Percentiles rank a stretch among this genome's conserved stretches.
Conservation (phyloP, 1,139 yeast species). For the Taphrina wiesneri region DNA sequence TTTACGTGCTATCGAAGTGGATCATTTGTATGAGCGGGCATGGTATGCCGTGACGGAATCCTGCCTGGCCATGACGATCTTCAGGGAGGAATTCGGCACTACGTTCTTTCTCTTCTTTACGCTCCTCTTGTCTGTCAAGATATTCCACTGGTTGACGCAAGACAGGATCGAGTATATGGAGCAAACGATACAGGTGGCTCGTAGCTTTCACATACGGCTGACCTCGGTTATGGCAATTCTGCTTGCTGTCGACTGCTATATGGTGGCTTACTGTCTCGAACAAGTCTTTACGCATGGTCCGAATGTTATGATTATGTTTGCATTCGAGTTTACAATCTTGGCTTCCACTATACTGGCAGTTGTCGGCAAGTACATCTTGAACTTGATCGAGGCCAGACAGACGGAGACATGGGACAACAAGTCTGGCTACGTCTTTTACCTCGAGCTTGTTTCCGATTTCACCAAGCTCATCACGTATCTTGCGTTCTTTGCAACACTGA, state of each 20-base stretch:
- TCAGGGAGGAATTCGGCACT: conserved; percentile 58
- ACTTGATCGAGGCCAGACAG: conserved; percentile 58
- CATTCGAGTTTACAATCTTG: conserved; percentile 72
- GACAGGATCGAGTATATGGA: conserved; percentile 45
- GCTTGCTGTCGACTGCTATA: conserved; percentile 53
- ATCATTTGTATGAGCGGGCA: conserved; percentile 68
- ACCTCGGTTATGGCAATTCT: conserved; percentile 51
- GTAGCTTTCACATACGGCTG: conserved; percentile 44
- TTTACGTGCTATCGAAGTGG: conserved; percentile 70
- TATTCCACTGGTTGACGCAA: conserved; percentile 72
- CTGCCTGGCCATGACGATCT: conserved; percentile 63
- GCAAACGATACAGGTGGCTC: conserved; percentile 41
- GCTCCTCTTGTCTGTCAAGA: conserved; percentile 57
- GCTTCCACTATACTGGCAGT: conserved; percentile 58
- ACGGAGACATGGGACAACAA: conserved; percentile 50
- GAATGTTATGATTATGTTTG: conserved; percentile 61
- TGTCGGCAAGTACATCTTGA: conserved; percentile 55
- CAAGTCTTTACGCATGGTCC: conserved; percentile 54
- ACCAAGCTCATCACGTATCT: conserved; percentile 52
- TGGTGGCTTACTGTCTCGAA: conserved; percentile 60
- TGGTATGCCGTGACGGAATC: conserved; percentile 68
- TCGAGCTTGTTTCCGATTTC: conserved; percentile 42
- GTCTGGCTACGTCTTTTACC: conserved; percentile 35
- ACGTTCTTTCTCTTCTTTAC: conserved; percentile 49
- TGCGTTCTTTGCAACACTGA: conserved; percentile 54